Conservation (phyloP, 495 filamentous ascomycete genomes). For the Melanomma pulvis-pyrius region DNA sequence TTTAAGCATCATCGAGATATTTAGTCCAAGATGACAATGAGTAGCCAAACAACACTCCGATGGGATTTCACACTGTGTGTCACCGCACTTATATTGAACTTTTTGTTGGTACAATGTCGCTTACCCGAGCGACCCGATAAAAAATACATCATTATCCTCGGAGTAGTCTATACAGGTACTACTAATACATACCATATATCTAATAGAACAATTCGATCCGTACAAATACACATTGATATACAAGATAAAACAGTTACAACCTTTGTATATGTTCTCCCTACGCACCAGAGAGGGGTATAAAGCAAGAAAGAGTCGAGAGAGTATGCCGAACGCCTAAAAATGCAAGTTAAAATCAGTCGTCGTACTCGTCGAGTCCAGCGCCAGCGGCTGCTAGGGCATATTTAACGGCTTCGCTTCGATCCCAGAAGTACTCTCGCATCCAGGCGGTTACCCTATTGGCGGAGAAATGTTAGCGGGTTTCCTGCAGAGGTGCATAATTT, state of each 20-base stretch:
- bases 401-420: constrained; percentile 25
- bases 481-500: neutral
- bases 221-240: neutral
- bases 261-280: neutral
- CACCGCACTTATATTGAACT: no score
- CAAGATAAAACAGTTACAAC: constrained; percentile 3
- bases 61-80: no score
- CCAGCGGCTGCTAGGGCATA: constrained; percentile 23
- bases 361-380: constrained; percentile 16
- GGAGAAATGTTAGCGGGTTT: neutral
- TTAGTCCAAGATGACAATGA: no score
- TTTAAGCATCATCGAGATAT: no score
- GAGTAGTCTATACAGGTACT: neutral
- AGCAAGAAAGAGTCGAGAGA: neutral
- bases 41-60: no score
- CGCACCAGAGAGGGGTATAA: constrained; percentile 2
- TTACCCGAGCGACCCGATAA: neutral
- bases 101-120: neutral
- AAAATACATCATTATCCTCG: neutral
- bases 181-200: neutral
- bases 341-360: neutral
- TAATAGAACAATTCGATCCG: neutral
- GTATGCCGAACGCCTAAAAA: neutral
- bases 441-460: constrained; percentile 15
- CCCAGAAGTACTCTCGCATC: constrained; percentile 37